phyloP scores from a whole-genome alignment of 2,329 filamentous ascomycete genomes.

The Trichoderma semiorbis region DNA sequence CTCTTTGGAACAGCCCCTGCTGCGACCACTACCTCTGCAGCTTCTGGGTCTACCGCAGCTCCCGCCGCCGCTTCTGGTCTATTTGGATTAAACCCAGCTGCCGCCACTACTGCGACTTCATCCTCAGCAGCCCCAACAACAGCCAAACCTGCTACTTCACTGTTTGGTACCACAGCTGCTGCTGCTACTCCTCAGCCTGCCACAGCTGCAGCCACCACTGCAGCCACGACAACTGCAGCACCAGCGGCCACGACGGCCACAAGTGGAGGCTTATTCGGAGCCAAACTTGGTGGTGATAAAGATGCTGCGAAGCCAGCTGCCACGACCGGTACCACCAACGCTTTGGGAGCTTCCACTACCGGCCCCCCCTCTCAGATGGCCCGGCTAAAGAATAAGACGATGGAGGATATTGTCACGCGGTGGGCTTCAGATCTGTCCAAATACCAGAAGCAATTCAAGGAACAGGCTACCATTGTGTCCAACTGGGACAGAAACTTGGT shows the following conservation, averaged over 20 bases:
- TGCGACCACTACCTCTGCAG: constrained; percentile 24
- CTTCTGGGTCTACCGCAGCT: constrained; percentile 27
- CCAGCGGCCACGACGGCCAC: constrained; percentile 30
- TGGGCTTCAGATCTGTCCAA: constrained; percentile 95
- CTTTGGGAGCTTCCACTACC: constrained; percentile 68
- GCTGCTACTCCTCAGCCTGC: constrained; percentile 23
- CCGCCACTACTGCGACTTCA: constrained; percentile 29
- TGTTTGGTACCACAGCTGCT: constrained; percentile 27
- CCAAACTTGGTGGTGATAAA: constrained; percentile 32
- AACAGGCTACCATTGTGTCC: constrained; percentile 81
- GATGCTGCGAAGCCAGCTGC: constrained; percentile 31
- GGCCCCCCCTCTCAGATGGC: constrained; percentile 83
- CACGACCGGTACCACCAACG: constrained; percentile 33
- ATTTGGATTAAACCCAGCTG: constrained; percentile 34
- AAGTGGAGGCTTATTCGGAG: constrained; percentile 33
- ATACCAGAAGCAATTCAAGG: constrained; percentile 95
- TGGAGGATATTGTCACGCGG: constrained; percentile 96
- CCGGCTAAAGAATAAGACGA: constrained; percentile 94
- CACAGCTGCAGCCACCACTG: constrained; percentile 19
- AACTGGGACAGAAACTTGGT: constrained; percentile 90
- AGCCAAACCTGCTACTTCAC: constrained; percentile 24
- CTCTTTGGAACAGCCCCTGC: constrained; percentile 34
- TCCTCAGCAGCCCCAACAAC: constrained; percentile 27
- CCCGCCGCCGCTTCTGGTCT: constrained; percentile 28
- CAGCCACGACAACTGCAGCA: constrained; percentile 27